phyloP scores from a whole-genome alignment of 2,329 filamentous ascomycete genomes.

The Exophiala viscosa region DNA sequence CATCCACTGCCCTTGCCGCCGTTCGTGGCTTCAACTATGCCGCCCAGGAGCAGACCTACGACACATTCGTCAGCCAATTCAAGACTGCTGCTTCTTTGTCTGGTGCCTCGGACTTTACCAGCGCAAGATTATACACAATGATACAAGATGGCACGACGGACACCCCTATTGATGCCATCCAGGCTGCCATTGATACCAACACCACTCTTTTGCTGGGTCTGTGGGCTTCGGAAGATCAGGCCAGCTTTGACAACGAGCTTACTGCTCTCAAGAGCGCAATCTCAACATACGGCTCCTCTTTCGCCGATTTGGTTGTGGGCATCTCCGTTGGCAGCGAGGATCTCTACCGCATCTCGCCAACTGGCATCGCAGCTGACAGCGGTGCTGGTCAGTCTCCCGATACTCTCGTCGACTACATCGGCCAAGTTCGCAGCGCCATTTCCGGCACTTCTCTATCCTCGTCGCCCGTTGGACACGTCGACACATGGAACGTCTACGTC shows the following conservation, averaged over 20 bases:
- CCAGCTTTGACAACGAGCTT: constrained; percentile 67
- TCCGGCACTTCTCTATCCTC: constrained; percentile 57
- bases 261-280: constrained; percentile 68
- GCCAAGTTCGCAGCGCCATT: constrained; percentile 62
- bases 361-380: constrained; percentile 60
- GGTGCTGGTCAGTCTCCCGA: constrained; percentile 61
- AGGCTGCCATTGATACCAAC: constrained; percentile 75
- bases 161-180: constrained; percentile 67
- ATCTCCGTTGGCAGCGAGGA: constrained; percentile 87
- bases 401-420: constrained; percentile 66
- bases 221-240: constrained; percentile 70
- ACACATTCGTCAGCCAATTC: constrained; percentile 35
- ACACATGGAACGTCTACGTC: constrained; percentile 79
- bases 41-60: constrained; percentile 24
- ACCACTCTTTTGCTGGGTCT: constrained; percentile 77
- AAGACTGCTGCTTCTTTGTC: constrained; percentile 35
- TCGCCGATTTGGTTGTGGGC: constrained; percentile 67
- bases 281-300: constrained; percentile 60
- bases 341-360: constrained; percentile 73
- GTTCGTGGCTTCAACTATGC: constrained; percentile 32
- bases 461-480: constrained; percentile 73
- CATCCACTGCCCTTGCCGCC: constrained; percentile 30
- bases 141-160: constrained; percentile 59
- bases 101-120: constrained; percentile 34
- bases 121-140: constrained; percentile 53